phyloP scores from a whole-genome alignment of 73 alveolate genomes.

The Paramecium biaurelia region DNA sequence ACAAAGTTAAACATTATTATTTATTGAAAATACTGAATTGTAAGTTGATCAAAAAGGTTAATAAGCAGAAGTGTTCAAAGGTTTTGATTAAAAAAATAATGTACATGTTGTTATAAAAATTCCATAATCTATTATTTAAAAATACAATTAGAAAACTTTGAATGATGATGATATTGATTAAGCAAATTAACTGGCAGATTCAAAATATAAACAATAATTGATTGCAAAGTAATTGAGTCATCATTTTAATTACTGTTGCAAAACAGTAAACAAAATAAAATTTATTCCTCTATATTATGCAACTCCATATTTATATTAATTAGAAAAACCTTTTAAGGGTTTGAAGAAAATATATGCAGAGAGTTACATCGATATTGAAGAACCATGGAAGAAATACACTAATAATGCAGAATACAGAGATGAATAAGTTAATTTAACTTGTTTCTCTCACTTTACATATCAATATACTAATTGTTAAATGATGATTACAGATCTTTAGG shows the following conservation, averaged over 20 bases:
- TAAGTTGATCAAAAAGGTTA: background rate
- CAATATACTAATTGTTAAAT: background rate
- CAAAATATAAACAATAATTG: background rate
- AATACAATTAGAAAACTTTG: background rate
- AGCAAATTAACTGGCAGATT: background rate
- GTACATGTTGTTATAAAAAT: background rate
- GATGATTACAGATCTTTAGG: background rate
- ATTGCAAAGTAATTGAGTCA: background rate
- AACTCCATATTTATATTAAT: background rate
- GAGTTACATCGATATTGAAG: background rate
- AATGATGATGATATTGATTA: background rate
- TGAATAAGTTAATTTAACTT: background rate
- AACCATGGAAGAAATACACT: background rate
- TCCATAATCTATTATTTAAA: background rate
- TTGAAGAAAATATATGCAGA: background rate
- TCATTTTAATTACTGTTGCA: background rate
- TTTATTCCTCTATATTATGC: background rate
- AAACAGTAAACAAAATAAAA: too few species aligned
- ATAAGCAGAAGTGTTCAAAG: background rate
- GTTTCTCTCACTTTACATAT: background rate
- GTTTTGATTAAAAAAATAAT: background rate
- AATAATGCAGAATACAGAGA: background rate
- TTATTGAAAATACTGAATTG: background rate
- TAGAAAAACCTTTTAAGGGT: background rate
- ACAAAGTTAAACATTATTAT: background rate